These are phyloP conservation scores for Metschnikowia vanudenii DNA, from an alignment of 805 yeast species.

Conservation along the genomic window DNA sequence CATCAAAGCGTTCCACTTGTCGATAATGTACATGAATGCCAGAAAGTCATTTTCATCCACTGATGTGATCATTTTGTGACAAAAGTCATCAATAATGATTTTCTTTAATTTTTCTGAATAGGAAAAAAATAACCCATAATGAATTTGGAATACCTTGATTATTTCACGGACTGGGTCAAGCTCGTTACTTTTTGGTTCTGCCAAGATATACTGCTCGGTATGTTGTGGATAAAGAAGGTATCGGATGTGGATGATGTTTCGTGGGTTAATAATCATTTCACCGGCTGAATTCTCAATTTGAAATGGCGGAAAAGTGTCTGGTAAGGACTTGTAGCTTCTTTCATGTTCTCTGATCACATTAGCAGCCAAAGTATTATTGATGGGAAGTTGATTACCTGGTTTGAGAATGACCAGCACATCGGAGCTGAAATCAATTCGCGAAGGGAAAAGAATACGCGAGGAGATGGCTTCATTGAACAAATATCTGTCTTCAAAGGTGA, in stretches of 20 bases:
- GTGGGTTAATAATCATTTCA: slow-evolving; percentile 23
- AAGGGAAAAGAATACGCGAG: slow-evolving; percentile 13
- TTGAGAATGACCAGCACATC: slow-evolving; percentile 20
- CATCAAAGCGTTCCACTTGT: slow-evolving; percentile 43
- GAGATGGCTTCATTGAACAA: slow-evolving; percentile 35
- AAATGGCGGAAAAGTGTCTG: slow-evolving; percentile 38
- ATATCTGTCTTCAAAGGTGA: slow-evolving; percentile 26
- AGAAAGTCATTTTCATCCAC: slow-evolving; percentile 34
- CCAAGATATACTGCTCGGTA: slow-evolving; percentile 48
- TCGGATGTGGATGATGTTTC: slow-evolving; percentile 32
- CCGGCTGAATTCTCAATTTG: slow-evolving; percentile 16
- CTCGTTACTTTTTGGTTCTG: slow-evolving; percentile 52
- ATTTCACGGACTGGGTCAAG: slow-evolving; percentile 65
- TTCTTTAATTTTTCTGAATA: slow-evolving; percentile 32
- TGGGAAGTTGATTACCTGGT: slow-evolving; percentile 21
- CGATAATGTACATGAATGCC: slow-evolving; percentile 37
- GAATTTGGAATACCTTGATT: slow-evolving; percentile 44
- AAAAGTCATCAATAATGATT: slow-evolving; percentile 35
- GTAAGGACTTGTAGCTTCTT: slow-evolving; percentile 34
- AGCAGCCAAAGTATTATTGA: slow-evolving; percentile 32
- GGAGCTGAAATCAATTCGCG: slow-evolving; percentile 13
- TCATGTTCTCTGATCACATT: slow-evolving; percentile 28
- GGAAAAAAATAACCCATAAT: slow-evolving; percentile 40
- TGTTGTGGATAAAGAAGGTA: slow-evolving; percentile 39
- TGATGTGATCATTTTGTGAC: slow-evolving; percentile 29